Conservation (phyloP, 495 filamentous ascomycete species). For the Penicillium simplicissimum region DNA sequence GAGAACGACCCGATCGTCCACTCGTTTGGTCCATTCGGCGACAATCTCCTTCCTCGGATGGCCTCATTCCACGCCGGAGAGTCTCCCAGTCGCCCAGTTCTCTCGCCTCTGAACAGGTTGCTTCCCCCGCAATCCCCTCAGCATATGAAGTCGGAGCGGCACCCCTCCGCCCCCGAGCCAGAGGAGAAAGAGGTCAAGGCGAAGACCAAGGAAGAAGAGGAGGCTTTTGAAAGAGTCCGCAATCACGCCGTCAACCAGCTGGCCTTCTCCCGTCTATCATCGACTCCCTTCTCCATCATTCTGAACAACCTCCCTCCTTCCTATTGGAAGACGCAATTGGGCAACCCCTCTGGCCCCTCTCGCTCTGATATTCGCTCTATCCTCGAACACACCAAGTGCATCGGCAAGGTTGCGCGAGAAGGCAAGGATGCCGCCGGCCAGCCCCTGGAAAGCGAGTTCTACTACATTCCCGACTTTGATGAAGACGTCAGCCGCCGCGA, state of each 20-base stretch:
- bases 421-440: constrained; percentile 97
- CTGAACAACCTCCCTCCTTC: constrained; percentile 78
- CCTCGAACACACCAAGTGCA: constrained; percentile 69
- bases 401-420: constrained; percentile 84
- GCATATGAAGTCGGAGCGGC: constrained; percentile 41
- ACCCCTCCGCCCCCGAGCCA: constrained; percentile 27
- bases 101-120: constrained; percentile 30
- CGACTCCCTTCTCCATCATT: constrained; percentile 85
- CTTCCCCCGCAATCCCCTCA: constrained; percentile 37
- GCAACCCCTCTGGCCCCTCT: constrained; percentile 48
- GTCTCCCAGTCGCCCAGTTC: constrained; percentile 52
- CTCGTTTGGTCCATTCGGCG: constrained; percentile 86
- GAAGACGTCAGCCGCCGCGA: constrained; percentile 73
- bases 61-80: constrained; percentile 65
- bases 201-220: constrained; percentile 39
- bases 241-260: constrained; percentile 94
- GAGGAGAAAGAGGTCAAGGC: constrained; percentile 31
- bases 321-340: constrained; percentile 48
- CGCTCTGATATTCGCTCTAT: constrained; percentile 65
- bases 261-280: constrained; percentile 93
- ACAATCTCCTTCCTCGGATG: constrained; percentile 76
- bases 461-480: constrained; percentile 93
- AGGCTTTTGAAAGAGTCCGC: constrained; percentile 41
- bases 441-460: constrained; percentile 91
- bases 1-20: constrained; percentile 91